Evolutionary conservation across 2,329 filamentous ascomycete genomes (phyloP).

Genomic region (Monilinia aucupariae): DNA sequence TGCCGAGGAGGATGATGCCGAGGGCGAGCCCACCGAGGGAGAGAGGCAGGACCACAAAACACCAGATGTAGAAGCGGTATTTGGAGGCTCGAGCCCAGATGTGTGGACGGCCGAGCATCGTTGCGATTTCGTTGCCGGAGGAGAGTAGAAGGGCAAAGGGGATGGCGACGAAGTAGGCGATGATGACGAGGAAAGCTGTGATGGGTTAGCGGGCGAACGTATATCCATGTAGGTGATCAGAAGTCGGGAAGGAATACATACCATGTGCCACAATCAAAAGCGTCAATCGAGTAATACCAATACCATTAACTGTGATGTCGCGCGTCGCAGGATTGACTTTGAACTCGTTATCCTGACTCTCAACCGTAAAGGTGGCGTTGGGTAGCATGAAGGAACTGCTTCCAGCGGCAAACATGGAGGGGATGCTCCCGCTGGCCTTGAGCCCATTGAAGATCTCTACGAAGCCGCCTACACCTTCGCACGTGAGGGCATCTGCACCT

Average conservation of each 20-base stretch:
- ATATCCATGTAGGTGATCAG: too few species aligned
- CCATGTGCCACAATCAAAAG: constrained; percentile 10
- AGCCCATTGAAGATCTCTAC: neutral
- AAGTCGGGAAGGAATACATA: neutral
- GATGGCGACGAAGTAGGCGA: constrained; percentile 9
- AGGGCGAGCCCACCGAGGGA: neutral
- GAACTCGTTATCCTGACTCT: neutral
- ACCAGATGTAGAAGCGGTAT: constrained; percentile 7
- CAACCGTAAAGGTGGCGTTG: neutral
- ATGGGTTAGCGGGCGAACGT: neutral
- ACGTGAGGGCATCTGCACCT: constrained; percentile 2
- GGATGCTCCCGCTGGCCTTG: neutral
- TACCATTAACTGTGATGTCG: neutral
- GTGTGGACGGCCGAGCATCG: neutral
- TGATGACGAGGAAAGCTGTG: neutral
- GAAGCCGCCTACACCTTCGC: neutral
- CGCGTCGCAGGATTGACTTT: neutral
- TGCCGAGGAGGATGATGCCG: constrained; percentile 3
- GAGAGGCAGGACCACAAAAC: neutral
- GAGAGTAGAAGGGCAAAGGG: constrained; percentile 1
- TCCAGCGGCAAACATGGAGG: neutral
- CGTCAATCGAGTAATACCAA: neutral
- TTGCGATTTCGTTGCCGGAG: constrained; percentile 13
- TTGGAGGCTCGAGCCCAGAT: constrained; percentile 8
- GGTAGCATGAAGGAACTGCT: neutral